Base-by-base conservation (phyloP, 2,329 filamentous ascomycete species). In the Pestalotiopsis sp. region DNA sequence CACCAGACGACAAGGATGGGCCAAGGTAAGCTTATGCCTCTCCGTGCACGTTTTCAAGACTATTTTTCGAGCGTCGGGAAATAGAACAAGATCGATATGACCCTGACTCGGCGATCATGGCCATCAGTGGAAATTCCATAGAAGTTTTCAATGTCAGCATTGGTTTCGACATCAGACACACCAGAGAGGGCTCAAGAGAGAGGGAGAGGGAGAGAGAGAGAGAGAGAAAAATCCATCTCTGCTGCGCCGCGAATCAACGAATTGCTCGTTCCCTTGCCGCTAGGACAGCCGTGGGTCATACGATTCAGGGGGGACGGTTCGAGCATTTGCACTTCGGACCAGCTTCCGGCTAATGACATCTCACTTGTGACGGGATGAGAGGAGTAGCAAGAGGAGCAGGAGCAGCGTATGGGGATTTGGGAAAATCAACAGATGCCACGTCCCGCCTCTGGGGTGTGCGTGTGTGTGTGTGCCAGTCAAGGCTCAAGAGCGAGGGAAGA, bases 221-320 rank as follows among this genome's bases (percentile, higher is more conserved):
- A 52, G n/a, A n/a, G 57, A 59, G 20, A 27, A 14, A 36, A 27
- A 27, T 5, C 17, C 57, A 7, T 59, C 31, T 36, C 31, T 59
- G 23, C 57, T 59, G 57, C 23, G 57, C 57, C 23, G 57, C 57
- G 20, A 14, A 27, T 27, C 57, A 59, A 36, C 27, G 25, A 52
- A 59, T 27, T 59, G 13, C 27, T 23, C 25, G 31, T 36, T 39
- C 59, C 59, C 25, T 52, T 52, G 7, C 45, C 45, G 45, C 45
- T 52, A 52, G 45, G 45, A 52, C 20, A 52, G 45, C 45, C 45
- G 45, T 62, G 59, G 31, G 31, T 62, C 59, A 62, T 62, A 62
- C 59, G 59, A 62, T 39, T 62, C 59, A 62, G 59, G 25, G 59
- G 57, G n/a, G 59, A 62, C 59, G 59, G 59, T 36, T 62, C 27